Evolutionary conservation across 257 asterid genomes (phyloP).

Genomic region (Sherardia arvensis): DNA sequence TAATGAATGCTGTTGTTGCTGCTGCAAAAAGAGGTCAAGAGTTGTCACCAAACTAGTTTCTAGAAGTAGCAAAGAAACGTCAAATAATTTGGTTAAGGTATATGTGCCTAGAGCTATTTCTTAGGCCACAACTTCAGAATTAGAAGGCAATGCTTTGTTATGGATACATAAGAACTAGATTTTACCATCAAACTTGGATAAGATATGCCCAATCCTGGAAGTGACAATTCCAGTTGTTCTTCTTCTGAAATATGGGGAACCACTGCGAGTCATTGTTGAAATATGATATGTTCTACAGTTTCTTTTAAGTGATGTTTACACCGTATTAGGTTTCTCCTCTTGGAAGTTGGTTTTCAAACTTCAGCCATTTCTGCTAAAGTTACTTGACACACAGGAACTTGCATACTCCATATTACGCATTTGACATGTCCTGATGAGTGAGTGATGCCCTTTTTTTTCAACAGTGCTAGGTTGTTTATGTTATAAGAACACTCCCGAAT

Average conservation of each 20-base stretch:
- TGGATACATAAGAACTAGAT: background rate
- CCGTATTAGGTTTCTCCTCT: background rate
- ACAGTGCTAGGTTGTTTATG: too few relatives aligned
- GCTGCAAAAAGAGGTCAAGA: slow-evolving; percentile 81
- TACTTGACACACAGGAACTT: background rate
- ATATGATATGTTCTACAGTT: background rate
- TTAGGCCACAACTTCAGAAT: background rate
- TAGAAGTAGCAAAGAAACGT: background rate
- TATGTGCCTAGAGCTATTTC: background rate
- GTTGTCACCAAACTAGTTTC: slow-evolving; percentile 45
- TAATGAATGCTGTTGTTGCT: slow-evolving; percentile 93
- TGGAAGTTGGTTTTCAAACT: background rate
- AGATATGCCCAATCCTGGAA: background rate
- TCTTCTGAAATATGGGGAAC: background rate
- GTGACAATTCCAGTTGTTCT: background rate
- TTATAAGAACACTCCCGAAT: too few relatives aligned
- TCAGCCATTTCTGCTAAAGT: background rate
- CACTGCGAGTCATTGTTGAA: background rate
- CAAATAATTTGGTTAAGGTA: background rate
- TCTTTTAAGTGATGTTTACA: background rate
- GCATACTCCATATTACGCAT: too few relatives aligned
- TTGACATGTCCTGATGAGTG: background rate
- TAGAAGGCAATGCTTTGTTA: background rate
- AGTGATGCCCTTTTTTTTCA: too few relatives aligned
- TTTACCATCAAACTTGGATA: background rate